Conservation (phyloP, 2,329 filamentous ascomycete genomes). For the Ceratocystis harringtonii region DNA sequence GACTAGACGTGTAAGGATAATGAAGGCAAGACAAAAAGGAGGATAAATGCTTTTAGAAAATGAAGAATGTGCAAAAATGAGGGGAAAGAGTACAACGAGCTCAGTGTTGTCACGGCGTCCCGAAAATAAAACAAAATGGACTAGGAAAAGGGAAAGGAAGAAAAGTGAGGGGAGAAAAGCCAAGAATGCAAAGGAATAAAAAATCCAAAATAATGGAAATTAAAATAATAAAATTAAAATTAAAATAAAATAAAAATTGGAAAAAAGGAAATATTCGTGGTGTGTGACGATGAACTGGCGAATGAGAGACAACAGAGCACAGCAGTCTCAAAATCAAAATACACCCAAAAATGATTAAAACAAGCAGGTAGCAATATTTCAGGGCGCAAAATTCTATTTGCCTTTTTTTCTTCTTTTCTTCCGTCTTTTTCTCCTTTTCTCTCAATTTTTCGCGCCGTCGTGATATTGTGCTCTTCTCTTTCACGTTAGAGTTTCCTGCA, state of each 20-base stretch:
- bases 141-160: neutral
- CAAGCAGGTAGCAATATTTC: too few relatives aligned
- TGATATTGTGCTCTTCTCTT: neutral
- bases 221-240: too few relatives aligned
- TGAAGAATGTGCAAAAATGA: neutral
- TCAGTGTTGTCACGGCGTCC: neutral
- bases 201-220: neutral
- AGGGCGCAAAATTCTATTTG: neutral
- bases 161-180: neutral
- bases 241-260: neutral
- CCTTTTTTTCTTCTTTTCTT: neutral
- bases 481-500: neutral
- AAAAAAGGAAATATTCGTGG: neutral
- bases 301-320: neutral
- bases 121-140: neutral
- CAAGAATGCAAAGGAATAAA: neutral
- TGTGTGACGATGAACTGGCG: neutral
- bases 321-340: neutral
- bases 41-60: neutral
- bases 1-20: neutral
- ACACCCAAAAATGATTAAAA: too few relatives aligned
- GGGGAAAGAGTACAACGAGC: neutral
- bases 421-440: neutral
- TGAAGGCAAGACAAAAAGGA: constrained; percentile 5
- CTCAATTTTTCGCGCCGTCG: neutral